These are phyloP conservation scores for Luzula sylvatica DNA, from an alignment of 176 grass and related monocot species.

Conservation along the genomic window DNA sequence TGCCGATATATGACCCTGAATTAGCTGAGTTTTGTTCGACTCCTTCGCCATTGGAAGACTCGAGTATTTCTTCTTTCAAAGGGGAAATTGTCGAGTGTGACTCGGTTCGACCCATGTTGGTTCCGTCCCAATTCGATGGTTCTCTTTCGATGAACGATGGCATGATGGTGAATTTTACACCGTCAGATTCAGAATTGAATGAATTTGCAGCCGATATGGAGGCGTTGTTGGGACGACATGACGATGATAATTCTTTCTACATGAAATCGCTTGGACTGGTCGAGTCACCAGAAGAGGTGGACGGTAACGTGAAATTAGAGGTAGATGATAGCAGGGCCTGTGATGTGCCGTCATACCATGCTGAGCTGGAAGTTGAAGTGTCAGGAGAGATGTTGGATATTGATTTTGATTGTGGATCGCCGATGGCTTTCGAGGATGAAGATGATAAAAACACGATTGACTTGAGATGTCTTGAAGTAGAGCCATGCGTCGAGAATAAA, in stretches of 20 bases:
- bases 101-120: not conserved
- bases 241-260: conserved; percentile 43
- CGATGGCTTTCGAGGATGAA: conserved; percentile 24
- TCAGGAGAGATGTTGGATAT: conserved; percentile 57
- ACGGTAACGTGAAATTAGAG: conserved; percentile 35
- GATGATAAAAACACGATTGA: conserved; percentile 18
- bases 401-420: conserved; percentile 44
- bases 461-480: conserved; percentile 1
- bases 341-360: not conserved
- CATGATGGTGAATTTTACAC: conserved; percentile 24
- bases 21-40: conserved; percentile 59
- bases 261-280: conserved; percentile 56
- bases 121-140: conserved; percentile 27
- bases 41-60: conserved; percentile 23
- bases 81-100: conserved; percentile 20
- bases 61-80: conserved; percentile 18
- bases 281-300: conserved; percentile 15
- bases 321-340: not conserved
- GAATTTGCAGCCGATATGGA: conserved; percentile 97
- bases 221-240: conserved; percentile 55
- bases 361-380: conserved; percentile 27
- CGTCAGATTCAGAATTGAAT: conserved; percentile 56
- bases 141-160: conserved; percentile 22
- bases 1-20: conserved; percentile 49
- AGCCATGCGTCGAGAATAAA: conserved; percentile 22